Evolutionary conservation across 164 flowering plant genomes (phyloP), one percentile per base, ranked within the genome.

Genomic region (Tetrastigma voinierianum): DNA sequence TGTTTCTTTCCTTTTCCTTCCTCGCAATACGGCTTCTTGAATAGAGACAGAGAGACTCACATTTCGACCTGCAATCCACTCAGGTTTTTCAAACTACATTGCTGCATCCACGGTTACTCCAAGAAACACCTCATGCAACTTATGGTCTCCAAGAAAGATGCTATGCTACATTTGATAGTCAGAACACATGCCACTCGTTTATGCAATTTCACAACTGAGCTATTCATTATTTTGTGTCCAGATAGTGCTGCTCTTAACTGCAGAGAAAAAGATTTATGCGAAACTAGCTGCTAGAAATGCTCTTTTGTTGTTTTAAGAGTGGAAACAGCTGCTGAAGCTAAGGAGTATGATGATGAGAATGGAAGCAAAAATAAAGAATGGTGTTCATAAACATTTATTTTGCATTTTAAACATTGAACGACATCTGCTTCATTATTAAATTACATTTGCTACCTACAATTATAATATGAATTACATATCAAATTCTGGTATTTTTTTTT

Each of bases 51-150:
- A 1, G 8, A 51, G 49, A 9, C n/a, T n/a, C 45, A 52, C n/a
- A 63, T 21, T 53, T 40, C 49, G 25, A 17, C 65, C 51, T 40
- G 59, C 55, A 46, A 9, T 24, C 25, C 48, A 62, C 56, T 60
- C 70, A 92, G 99, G 96, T 90, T 15, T 96, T 93, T 70, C 86
- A 88, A 62, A 97, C 99, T 3, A n/a, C n/a, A n/a, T 74, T 96
- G 66, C 66, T 96, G 78, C 82, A 90, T 24, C 99, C 99, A 23
- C 93, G 92, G 99, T 96, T 65, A 96, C 99, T 40, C 99, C 99
- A n/a, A n/a, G 98, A 96, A 71, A 96, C 98, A 21, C 93, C 93
- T 59, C 98, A 96, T 93, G 98, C 98, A 96, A 80, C 99, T 98
- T 9, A 96, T 96, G 17, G 93, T 80, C 84, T 96, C 75, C 98